A percentile compares a stretch with the other conserved stretches of the same genome.
Evolutionary conservation across 306 rosid species (phyloP).

Genomic region (Prosopis cineraria): DNA sequence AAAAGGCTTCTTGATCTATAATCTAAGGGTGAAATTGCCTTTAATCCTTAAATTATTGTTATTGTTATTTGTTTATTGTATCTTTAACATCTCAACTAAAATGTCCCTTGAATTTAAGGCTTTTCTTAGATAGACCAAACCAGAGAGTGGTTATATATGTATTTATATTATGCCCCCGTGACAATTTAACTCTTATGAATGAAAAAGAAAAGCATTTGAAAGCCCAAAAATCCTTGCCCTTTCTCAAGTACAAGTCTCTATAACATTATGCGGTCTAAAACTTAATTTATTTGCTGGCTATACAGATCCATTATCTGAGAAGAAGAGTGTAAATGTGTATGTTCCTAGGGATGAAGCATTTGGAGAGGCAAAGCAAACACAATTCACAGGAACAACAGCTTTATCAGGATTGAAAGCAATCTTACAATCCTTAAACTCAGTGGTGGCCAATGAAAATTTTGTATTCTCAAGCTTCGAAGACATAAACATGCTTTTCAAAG

Average conservation of each 20-base stretch:
- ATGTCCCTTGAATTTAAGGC: background rate
- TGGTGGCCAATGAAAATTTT: conserved; percentile 14
- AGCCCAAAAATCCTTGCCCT: background rate
- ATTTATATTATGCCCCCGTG: background rate
- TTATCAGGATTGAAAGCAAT: conserved; percentile 42
- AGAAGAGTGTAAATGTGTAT: conserved; percentile 27
- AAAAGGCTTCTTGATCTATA: no score
- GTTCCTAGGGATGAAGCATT: conserved; percentile 68
- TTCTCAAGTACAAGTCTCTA: background rate
- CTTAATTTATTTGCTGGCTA: background rate
- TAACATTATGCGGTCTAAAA: background rate
- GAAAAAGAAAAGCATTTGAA: background rate
- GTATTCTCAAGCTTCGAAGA: conserved; percentile 50
- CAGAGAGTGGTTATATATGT: no score
- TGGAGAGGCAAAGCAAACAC: conserved; percentile 46
- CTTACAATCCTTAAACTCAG: conserved; percentile 37
- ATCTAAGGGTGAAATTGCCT: no score
- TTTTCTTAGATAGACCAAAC: no score
- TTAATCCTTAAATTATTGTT: background rate
- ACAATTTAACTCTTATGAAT: background rate
- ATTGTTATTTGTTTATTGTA: background rate
- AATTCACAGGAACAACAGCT: conserved; percentile 39
- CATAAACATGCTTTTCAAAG: conserved; percentile 52
- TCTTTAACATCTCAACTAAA: background rate
- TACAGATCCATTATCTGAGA: conserved; percentile 53